Evolutionary conservation across 192 early-diverging fungal species (phyloP).

Genomic region (Geranomyces variabilis): DNA sequence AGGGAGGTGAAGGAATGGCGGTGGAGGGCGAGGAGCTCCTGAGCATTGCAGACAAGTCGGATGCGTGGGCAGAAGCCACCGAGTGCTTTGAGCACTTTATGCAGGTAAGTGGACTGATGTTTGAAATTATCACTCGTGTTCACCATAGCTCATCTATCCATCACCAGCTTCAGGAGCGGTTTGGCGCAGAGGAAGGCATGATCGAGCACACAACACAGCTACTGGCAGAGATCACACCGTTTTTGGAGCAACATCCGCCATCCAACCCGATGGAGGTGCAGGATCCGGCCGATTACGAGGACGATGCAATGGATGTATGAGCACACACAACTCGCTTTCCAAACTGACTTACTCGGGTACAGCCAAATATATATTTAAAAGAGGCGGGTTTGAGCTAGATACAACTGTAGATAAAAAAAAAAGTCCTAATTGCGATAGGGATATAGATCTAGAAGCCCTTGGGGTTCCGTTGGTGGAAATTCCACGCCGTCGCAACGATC

Average conservation of each 20-base stretch:
- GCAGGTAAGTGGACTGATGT: constrained; percentile 45
- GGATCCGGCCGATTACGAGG: not conserved
- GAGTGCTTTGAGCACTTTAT: constrained; percentile 75
- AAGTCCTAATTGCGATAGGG: no score
- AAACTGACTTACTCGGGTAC: no score
- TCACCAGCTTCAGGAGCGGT: constrained; percentile 60
- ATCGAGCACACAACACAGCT: constrained; percentile 73
- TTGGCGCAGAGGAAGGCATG: constrained; percentile 70
- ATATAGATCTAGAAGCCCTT: constrained; percentile 36
- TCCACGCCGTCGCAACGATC: constrained; percentile 59
- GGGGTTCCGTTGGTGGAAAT: constrained; percentile 52
- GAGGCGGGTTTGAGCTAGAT: no score
- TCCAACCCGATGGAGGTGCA: not conserved
- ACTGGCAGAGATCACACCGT: constrained; percentile 58
- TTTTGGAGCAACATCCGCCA: constrained; percentile 30
- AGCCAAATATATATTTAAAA: no score
- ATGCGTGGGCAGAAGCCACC: constrained; percentile 70
- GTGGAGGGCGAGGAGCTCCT: constrained; percentile 29
- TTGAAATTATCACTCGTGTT: not conserved
- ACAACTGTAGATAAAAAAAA: no score
- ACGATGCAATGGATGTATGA: constrained; percentile 8
- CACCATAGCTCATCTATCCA: constrained; percentile 35
- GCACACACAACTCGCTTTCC: no score
- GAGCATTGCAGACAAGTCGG: constrained; percentile 50
- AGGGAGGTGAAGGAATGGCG: constrained; percentile 21